Evolutionary conservation across 306 rosid species (phyloP), one percentile per base, ranked within the genome.

Genomic region (Cucumis melo): DNA sequence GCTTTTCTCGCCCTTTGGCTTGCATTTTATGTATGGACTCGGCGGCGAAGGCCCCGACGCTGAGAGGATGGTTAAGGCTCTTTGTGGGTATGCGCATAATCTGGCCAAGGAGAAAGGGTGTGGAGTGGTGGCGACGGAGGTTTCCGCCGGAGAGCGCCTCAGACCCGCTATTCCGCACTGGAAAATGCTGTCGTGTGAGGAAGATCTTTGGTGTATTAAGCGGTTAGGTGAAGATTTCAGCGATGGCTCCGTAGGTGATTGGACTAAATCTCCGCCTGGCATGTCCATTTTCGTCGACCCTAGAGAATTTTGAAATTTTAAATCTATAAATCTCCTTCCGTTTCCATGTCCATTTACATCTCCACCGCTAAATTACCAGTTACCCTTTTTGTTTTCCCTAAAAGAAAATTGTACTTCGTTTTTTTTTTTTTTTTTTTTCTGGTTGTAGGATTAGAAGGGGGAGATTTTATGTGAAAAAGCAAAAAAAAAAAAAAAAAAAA

Each of bases 281-380:
- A 17, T 53, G 80, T 90, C 99, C 63, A 89, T 94, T 83, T 94
- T 94, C 79, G 96, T 94, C 79, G 99, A 94, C 78, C 99, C 99
- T 1, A 90, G 99, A 79, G 99, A 94, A 80, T 6, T 94, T 79
- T 94, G 76, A 82, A 5, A 36, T 64, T 15, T 15, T 34, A 41
- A 11, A n/a, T 17, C 0, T 59, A 0, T 59, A 24, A 23, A 12
- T 59, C 8, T 59, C 36, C 36, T 32, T 32, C 5, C 36, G 36
- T 32, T 32, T 32, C 36, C 5, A 32, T 32, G 36, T 32, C 65
- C 61, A 62, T 62, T 62, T 32, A 7, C 42, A 34, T 19, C 71
- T 34, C 71, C 71, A 19, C 51, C 48, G n/a, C 8, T 38, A 64
- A 32, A 32, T 32, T 32, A 32, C 13, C 17, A 23, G 17, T 59